Evolutionary conservation across 2,329 filamentous ascomycete genomes (phyloP), one percentile per base, ranked within the genome.

Genomic region (Claviceps pusilla): DNA sequence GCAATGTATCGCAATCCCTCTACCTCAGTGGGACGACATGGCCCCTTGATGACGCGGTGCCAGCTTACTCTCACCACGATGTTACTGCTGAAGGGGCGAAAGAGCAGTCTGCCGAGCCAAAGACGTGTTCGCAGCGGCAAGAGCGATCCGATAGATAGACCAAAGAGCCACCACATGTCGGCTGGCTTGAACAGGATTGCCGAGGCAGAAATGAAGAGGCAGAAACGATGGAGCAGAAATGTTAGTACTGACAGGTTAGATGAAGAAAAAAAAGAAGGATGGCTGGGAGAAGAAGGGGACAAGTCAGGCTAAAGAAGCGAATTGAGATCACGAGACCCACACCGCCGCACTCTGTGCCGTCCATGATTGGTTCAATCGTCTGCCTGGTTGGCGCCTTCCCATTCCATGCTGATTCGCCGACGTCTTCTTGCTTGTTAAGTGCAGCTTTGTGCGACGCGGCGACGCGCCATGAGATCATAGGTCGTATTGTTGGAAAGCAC

Each of bases 1-100:
- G 62, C 59, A 52, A 67, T 54, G 50, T 66, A 67, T 51, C 61
- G 59, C 60, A 66, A 62, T 12, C 63, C 64, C 51, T 65, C 64
- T 4, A 66, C 55, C 56, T 66, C 63, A 1, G 60, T 52, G 5
- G 62, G 63, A 19, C 58, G 53, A 53, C 62, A 64, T 58, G 63
- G 64, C 55, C 64, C 63, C 54, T 65, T 65, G 56, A 65, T 63
- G 51, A 66, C 37, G 42, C 64, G 61, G 51, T 63, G 57, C 61
- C 57, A 59, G 57, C 64, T 66, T 0, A 65, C 61, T 57, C 64
- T 60, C 0, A 57, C 31, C 11, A 53, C 54, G 7, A 14, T 43
- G 28, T 53, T 54, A 16, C 49, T 57, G 24, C 59, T 19, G 14
- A 31, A 55, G n/a, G 58, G 49, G 9, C 42, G 55, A 51, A 61